These are phyloP conservation scores for Paecilomyces niveus DNA, from an alignment of 2,329 filamentous ascomycete genomes.

Conservation along the genomic window DNA sequence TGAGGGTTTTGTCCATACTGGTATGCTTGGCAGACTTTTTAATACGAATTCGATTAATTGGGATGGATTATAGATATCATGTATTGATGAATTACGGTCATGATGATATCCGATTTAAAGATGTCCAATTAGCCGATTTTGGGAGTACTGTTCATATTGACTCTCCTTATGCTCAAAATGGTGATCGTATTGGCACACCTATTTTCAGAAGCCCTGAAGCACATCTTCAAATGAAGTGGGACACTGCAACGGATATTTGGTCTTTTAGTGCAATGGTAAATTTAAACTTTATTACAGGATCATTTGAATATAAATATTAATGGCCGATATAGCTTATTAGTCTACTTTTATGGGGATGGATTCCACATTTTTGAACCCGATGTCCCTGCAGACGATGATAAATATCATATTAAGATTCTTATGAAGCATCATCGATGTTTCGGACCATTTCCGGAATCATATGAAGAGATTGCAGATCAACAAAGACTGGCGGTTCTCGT, in stretches of 20 bases:
- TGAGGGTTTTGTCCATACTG: neutral
- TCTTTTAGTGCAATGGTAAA: conserved; percentile 17
- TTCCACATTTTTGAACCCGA: conserved; percentile 15
- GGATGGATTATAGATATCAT: conserved; percentile 12
- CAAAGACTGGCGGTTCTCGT: conserved; percentile 7
- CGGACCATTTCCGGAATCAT: conserved; percentile 14
- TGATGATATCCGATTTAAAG: conserved; percentile 9
- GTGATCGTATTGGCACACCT: conserved; percentile 13
- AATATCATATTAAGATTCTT: conserved; percentile 17
- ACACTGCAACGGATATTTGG: conserved; percentile 20
- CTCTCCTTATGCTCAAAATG: conserved; percentile 10
- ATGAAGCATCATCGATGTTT: conserved; percentile 15
- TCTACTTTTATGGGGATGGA: conserved; percentile 12
- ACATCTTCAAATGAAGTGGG: conserved; percentile 14
- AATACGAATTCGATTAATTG: neutral
- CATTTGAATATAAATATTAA: too few species aligned
- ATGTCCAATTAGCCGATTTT: conserved; percentile 17
- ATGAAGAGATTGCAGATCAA: conserved; percentile 13
- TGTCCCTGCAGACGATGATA: conserved; percentile 8
- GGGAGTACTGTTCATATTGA: conserved; percentile 11
- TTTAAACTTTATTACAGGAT: neutral
- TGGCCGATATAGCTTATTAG: conserved; percentile 10
- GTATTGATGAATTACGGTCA: conserved; percentile 14
- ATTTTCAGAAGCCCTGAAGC: conserved; percentile 19
- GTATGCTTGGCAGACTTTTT: neutral